Evolutionary conservation across 306 rosid genomes (phyloP).

Genomic region (cucumber (Cucumis sativus)): Cucumber_9930_V3 NC_026656.2:19701501-19702000

Average conservation of each 20-base stretch:
- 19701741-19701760: neutral
- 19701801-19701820: conserved; percentile 41
- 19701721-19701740: neutral
- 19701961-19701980: neutral
- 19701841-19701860: too few relatives aligned
- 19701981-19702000: conserved; percentile 4
- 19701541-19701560: too few relatives aligned
- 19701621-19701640: neutral
- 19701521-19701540: too few relatives aligned
- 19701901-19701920: conserved; percentile 4
- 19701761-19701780: conserved; percentile 8
- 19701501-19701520: too few relatives aligned
- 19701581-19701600: too few relatives aligned
- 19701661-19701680: neutral
- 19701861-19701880: neutral
- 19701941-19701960: conserved; percentile 11
- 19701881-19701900: neutral
- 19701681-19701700: neutral
- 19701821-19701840: neutral
- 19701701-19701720: neutral
- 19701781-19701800: conserved; percentile 53
- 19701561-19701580: too few relatives aligned
- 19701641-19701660: neutral
- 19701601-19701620: too few relatives aligned
- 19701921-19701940: neutral